phyloP scores from a whole-genome alignment of 2,329 filamentous ascomycete genomes.

The Dothistroma pini region DNA sequence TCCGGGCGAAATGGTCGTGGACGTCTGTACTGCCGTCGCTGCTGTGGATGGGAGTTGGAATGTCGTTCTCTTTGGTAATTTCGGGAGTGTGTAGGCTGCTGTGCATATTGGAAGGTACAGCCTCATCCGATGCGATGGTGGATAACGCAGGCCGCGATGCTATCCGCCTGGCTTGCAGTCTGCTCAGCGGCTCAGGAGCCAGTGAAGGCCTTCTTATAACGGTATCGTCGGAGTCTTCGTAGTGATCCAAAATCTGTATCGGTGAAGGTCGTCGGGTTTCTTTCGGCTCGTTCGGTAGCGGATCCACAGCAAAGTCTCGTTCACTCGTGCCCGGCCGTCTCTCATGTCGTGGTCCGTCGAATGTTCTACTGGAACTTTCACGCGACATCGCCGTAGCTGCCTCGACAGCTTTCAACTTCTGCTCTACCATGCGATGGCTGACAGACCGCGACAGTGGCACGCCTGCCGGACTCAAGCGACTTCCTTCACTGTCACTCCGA shows the following conservation, averaged over 20 bases:
- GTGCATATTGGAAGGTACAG: slow-evolving; percentile 5
- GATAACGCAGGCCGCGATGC: slow-evolving; percentile 26
- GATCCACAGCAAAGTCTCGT: slow-evolving; percentile 21
- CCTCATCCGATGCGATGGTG: slow-evolving; percentile 27
- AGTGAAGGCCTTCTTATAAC: slow-evolving; percentile 17
- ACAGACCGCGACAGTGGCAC: slow-evolving; percentile 34
- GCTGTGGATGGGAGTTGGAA: slow-evolving; percentile 12
- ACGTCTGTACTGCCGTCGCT: slow-evolving; percentile 8
- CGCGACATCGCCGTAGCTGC: slow-evolving; percentile 37
- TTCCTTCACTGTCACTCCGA: slow-evolving; percentile 50
- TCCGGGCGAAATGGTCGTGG: slow-evolving; percentile 7
- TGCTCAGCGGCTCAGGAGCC: slow-evolving; percentile 5
- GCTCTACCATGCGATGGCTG: slow-evolving; percentile 37
- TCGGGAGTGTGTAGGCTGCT: slow-evolving; percentile 3
- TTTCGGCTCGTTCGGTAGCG: slow-evolving; percentile 8
- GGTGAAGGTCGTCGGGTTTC: slow-evolving; percentile 15
- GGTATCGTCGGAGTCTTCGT: slow-evolving; percentile 19
- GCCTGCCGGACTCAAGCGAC: slow-evolving; percentile 27
- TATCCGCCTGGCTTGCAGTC: slow-evolving; percentile 7
- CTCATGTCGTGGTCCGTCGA: slow-evolving; percentile 30
- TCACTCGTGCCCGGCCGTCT: slow-evolving; percentile 21
- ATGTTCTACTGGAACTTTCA: slow-evolving; percentile 32
- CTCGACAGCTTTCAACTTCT: slow-evolving; percentile 28
- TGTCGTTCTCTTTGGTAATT: slow-evolving; percentile 20
- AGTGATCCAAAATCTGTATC: slow-evolving; percentile 14